Percentiles rank a stretch among this genome's conserved stretches.
Evolutionary conservation across 2,329 filamentous ascomycete species (phyloP).

Genomic region (Mycosphaerella sp.): DNA sequence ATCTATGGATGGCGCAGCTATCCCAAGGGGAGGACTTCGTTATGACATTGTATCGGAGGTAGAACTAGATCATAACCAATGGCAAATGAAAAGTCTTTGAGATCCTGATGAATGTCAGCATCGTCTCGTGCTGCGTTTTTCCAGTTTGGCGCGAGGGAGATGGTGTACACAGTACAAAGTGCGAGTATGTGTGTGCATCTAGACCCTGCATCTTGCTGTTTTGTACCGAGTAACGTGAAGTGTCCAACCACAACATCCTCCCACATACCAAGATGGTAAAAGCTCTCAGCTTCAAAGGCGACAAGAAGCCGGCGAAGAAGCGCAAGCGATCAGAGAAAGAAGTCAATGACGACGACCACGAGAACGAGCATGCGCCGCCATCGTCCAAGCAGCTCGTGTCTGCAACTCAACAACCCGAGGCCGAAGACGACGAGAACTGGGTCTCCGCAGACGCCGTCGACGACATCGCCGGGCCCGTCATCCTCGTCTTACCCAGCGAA

Average conservation of each 20-base stretch:
- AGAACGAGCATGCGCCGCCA: conserved; percentile 30
- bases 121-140: too few relatives aligned
- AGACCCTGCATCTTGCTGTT: too few relatives aligned
- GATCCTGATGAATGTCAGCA: too few relatives aligned
- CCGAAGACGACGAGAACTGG: conserved; percentile 77
- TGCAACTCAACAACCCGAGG: conserved; percentile 35
- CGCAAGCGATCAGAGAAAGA: conserved; percentile 49
- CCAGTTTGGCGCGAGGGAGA: too few relatives aligned
- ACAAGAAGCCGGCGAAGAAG: conserved; percentile 90
- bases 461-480: conserved; percentile 74
- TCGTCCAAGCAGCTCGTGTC: conserved; percentile 32
- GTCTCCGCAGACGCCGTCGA: conserved; percentile 69
- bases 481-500: conserved; percentile 74
- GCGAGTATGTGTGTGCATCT: too few relatives aligned
- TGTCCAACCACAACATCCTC: not conserved
- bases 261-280: conserved; percentile 62
- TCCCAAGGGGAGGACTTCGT: too few relatives aligned
- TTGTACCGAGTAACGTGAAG: too few relatives aligned
- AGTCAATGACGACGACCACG: conserved; percentile 43
- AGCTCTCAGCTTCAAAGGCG: conserved; percentile 90
- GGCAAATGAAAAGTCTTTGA: too few relatives aligned
- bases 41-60: too few relatives aligned
- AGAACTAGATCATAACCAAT: too few relatives aligned
- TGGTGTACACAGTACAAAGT: too few relatives aligned
- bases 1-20: not conserved